Conservation (phyloP, 1,284 basidiomycete species). For the Trametes polyzona region DNA sequence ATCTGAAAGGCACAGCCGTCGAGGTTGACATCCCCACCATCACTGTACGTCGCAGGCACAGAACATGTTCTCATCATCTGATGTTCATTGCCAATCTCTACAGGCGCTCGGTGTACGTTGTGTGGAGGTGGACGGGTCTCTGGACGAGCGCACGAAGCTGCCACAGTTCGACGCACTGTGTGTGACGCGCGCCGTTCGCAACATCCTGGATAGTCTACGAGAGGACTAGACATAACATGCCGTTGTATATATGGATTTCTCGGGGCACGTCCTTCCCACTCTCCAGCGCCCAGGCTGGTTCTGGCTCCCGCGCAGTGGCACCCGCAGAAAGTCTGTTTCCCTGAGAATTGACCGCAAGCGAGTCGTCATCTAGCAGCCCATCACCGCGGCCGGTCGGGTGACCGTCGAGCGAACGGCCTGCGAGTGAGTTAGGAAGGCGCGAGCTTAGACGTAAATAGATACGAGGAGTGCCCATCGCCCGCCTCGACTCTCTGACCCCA, state of each 20-base stretch:
- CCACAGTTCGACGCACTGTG: constrained; percentile 56
- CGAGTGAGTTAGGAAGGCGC: constrained; percentile 10
- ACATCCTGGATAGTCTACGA: constrained; percentile 42
- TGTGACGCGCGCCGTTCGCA: constrained; percentile 52
- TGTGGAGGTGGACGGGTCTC: constrained; percentile 42
- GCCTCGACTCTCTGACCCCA: not conserved
- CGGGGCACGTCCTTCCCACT: not conserved
- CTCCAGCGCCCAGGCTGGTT: not conserved
- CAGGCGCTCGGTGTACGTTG: constrained; percentile 68
- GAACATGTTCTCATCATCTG: not conserved
- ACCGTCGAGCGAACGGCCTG: constrained; percentile 1
- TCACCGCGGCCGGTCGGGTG: constrained; percentile 18
- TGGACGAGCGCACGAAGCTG: constrained; percentile 28
- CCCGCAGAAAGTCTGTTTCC: constrained; percentile 7
- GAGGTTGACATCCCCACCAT: constrained; percentile 63
- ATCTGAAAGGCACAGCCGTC: constrained; percentile 67
- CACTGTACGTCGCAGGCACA: constrained; percentile 53
- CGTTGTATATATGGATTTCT: not conserved
- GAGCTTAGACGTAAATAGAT: constrained; percentile 13
- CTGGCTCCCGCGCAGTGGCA: not conserved
- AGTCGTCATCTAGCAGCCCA: constrained; percentile 4
- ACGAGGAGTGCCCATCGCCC: not conserved
- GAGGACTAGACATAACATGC: constrained; percentile 15
- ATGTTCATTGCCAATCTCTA: not conserved
- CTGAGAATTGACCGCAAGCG: not conserved